Conservation (phyloP, 306 rosid species). For the Corylus avellana region DNA sequence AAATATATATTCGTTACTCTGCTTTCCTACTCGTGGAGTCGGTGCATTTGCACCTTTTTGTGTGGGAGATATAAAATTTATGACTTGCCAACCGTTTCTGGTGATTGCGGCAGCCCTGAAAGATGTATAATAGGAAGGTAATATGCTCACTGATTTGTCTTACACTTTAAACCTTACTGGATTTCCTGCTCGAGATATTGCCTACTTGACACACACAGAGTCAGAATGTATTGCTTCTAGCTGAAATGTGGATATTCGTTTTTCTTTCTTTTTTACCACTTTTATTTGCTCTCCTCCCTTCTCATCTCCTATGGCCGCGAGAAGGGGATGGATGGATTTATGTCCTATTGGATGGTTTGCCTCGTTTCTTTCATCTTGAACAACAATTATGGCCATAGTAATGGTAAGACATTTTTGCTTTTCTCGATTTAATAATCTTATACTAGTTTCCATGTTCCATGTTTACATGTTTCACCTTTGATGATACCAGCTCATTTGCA, state of each 20-base stretch:
- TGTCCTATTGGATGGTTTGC: slow-evolving; percentile 43
- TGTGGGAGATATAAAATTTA: slow-evolving; percentile 42
- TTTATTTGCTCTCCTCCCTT: slow-evolving; percentile 20
- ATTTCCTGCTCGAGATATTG: slow-evolving; percentile 45
- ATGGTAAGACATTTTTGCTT: neutral
- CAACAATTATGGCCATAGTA: neutral
- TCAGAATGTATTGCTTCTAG: slow-evolving; percentile 52
- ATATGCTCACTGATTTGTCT: slow-evolving; percentile 49
- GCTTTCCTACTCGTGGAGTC: slow-evolving; percentile 34
- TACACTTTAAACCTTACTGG: slow-evolving; percentile 51
- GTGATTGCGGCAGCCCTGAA: slow-evolving; percentile 43
- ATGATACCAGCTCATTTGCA: too few species aligned
- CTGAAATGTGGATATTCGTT: slow-evolving; percentile 50
- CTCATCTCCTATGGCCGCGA: slow-evolving; percentile 27
- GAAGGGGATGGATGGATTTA: slow-evolving; percentile 36
- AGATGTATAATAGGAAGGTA: slow-evolving; percentile 62
- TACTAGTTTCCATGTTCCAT: neutral
- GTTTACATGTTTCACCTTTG: too few species aligned
- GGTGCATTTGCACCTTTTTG: slow-evolving; percentile 40
- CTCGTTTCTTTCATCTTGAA: neutral
- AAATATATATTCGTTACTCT: slow-evolving; percentile 21
- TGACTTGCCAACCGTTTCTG: slow-evolving; percentile 35
- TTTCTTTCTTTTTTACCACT: slow-evolving; percentile 22
- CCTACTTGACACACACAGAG: slow-evolving; percentile 38
- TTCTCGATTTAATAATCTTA: neutral